These are phyloP conservation scores for Tuber calosporum DNA, from an alignment of 495 filamentous ascomycete species.

Conservation along the genomic window DNA sequence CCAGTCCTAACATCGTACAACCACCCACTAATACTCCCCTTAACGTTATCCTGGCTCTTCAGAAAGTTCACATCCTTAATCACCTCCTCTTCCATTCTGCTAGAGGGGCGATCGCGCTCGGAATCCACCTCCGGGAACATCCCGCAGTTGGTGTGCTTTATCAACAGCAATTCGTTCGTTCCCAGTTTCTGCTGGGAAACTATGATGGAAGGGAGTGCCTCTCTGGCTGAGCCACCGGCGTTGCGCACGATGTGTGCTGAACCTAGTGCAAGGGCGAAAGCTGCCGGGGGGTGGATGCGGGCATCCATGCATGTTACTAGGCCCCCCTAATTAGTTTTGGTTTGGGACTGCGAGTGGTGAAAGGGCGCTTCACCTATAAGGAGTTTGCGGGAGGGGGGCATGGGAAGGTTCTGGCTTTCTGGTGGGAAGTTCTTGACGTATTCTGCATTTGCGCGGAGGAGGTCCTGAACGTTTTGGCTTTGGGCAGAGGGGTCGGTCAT, in stretches of 20 bases:
- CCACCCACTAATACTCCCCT: slow-evolving; percentile 57
- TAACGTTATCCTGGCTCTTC: slow-evolving; percentile 51
- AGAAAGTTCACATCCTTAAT: slow-evolving; percentile 44
- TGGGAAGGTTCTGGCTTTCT: not conserved
- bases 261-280: slow-evolving; percentile 67
- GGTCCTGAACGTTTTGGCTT: not conserved
- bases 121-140: slow-evolving; percentile 73
- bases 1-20: slow-evolving; percentile 75
- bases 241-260: slow-evolving; percentile 82
- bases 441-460: not conserved
- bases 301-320: slow-evolving; percentile 81
- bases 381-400: slow-evolving; percentile 1
- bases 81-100: slow-evolving; percentile 44
- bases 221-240: slow-evolving; percentile 58
- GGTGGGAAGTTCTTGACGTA: not conserved
- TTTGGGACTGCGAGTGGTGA: not conserved
- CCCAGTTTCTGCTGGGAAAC: slow-evolving; percentile 76
- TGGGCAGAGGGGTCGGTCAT: not conserved
- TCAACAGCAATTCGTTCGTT: slow-evolving; percentile 66
- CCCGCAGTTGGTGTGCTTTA: slow-evolving; percentile 74
- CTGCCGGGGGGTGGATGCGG: slow-evolving; percentile 62
- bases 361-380: not conserved
- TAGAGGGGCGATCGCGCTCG: no score
- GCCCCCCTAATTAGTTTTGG: not conserved
- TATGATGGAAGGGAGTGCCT: slow-evolving; percentile 65